Evolutionary conservation across 108 stramenopile genomes (phyloP).

Genomic region (Seminavis robusta): DNA sequence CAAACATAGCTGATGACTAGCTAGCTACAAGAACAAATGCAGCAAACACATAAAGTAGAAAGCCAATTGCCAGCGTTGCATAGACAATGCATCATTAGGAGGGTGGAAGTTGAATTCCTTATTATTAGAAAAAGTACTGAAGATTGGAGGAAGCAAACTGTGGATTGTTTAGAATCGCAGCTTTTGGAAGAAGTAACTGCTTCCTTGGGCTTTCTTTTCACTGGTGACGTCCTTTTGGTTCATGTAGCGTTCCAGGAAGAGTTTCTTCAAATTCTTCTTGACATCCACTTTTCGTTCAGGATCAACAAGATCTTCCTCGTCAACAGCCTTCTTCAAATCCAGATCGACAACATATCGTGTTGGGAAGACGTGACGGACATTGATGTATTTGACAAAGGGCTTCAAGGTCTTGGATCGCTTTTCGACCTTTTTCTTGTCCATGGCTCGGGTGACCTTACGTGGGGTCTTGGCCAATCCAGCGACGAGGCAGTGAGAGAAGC

Average conservation of each 20-base stretch:
- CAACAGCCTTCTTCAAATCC: slow-evolving; percentile 93
- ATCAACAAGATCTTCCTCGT: slow-evolving; percentile 85
- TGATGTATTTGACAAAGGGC: slow-evolving; percentile 99
- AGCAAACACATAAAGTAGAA: too few species aligned
- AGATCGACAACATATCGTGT: slow-evolving; percentile 97
- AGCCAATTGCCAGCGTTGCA: too few species aligned
- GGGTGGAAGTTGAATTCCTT: too few species aligned
- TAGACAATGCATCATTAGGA: too few species aligned
- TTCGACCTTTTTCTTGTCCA: slow-evolving; percentile 96
- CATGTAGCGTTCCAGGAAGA: slow-evolving; percentile 92
- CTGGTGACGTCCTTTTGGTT: slow-evolving; percentile 89
- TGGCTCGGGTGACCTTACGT: slow-evolving; percentile 94
- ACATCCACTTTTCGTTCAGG: slow-evolving; percentile 77
- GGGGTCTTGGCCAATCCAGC: slow-evolving; percentile 96
- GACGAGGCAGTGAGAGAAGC: slow-evolving; percentile 96
- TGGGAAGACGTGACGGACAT: slow-evolving; percentile 99
- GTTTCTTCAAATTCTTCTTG: slow-evolving; percentile 95
- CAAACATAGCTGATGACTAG: too few species aligned
- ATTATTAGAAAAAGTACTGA: too few species aligned
- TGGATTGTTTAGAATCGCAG: slow-evolving; percentile 86
- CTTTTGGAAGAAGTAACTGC: slow-evolving; percentile 95
- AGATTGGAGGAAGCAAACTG: too few species aligned
- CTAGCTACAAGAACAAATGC: too few species aligned
- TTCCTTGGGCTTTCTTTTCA: slow-evolving; percentile 96
- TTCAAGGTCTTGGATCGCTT: slow-evolving; percentile 94